Evolutionary conservation across 2,329 filamentous ascomycete species (phyloP).

Genomic region (Fusarium nisikadoi): DNA sequence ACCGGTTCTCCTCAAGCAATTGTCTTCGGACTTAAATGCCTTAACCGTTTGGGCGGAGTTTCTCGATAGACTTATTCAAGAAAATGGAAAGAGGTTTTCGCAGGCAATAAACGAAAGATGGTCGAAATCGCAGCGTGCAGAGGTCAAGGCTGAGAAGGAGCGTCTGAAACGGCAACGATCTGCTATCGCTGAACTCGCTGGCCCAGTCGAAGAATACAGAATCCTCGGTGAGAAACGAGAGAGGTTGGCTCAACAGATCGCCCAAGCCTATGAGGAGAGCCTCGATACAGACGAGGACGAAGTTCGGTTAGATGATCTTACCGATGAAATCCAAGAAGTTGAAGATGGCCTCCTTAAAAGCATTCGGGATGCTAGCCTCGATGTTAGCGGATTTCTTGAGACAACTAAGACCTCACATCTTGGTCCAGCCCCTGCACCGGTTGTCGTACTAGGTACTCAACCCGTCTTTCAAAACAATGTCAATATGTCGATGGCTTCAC

Average conservation of each 20-base stretch:
- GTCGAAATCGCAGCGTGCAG: slow-evolving; percentile 56
- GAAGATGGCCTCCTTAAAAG: slow-evolving; percentile 55
- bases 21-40: slow-evolving; percentile 46
- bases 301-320: slow-evolving; percentile 59
- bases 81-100: slow-evolving; percentile 61
- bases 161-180: slow-evolving; percentile 58
- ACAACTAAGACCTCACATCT: slow-evolving; percentile 24
- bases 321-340: slow-evolving; percentile 55
- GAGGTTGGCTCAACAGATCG: slow-evolving; percentile 58
- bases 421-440: slow-evolving; percentile 9
- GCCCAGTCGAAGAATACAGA: slow-evolving; percentile 56
- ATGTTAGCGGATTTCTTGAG: slow-evolving; percentile 54
- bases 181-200: slow-evolving; percentile 54
- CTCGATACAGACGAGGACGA: slow-evolving; percentile 65
- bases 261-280: slow-evolving; percentile 61
- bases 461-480: slow-evolving; percentile 45
- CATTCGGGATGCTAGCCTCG: slow-evolving; percentile 58
- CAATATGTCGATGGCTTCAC: slow-evolving; percentile 49
- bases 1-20: slow-evolving; percentile 42
- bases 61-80: slow-evolving; percentile 56
- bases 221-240: slow-evolving; percentile 57
- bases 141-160: slow-evolving; percentile 63
- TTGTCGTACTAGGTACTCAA: slow-evolving; percentile 59
- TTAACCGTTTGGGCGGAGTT: slow-evolving; percentile 51
- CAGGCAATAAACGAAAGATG: slow-evolving; percentile 59